Evolutionary conservation across 1,284 basidiomycete genomes (phyloP).

Genomic region (Boletus semigastroideus): DNA sequence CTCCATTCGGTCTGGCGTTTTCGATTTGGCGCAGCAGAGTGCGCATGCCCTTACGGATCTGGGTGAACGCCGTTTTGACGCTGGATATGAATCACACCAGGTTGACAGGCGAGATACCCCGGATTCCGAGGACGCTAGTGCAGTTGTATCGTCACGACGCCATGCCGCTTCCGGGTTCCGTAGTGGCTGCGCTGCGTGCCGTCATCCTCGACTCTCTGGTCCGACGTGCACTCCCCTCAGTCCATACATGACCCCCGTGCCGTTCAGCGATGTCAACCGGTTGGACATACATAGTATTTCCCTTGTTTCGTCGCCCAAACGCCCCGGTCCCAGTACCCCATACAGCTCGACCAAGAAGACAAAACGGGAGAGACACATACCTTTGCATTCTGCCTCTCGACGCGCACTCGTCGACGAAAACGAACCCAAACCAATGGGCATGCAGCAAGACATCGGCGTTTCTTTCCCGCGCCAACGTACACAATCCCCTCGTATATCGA

Average conservation of each 20-base stretch:
- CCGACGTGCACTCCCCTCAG: slow-evolving; percentile 8
- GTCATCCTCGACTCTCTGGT: slow-evolving; percentile 18
- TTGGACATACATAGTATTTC: neutral
- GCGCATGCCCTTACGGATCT: neutral
- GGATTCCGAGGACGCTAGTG: slow-evolving; percentile 20
- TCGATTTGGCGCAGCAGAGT: slow-evolving; percentile 1
- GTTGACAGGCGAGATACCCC: neutral
- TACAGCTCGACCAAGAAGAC: slow-evolving; percentile 3
- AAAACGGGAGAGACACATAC: slow-evolving; percentile 7
- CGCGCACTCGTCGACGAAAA: slow-evolving; percentile 22
- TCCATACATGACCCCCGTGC: slow-evolving; percentile 1
- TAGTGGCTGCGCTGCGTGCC: slow-evolving; percentile 29
- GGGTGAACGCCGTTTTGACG: slow-evolving; percentile 3
- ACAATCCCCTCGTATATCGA: slow-evolving; percentile 15
- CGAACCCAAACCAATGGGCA: slow-evolving; percentile 2
- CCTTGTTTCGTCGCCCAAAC: neutral
- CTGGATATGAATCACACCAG: neutral
- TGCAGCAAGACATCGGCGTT: slow-evolving; percentile 7
- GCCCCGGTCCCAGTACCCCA: neutral
- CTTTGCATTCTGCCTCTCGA: neutral
- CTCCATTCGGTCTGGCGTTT: slow-evolving; percentile 3
- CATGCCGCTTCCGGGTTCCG: slow-evolving; percentile 21
- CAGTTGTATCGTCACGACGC: slow-evolving; percentile 1
- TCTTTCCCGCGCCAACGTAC: slow-evolving; percentile 17
- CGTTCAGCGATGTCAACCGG: slow-evolving; percentile 1